Evolutionary conservation across 345 rosid species (phyloP), one percentile per base, ranked within the genome.

Genomic region (Ailanthus altissimus): DNA sequence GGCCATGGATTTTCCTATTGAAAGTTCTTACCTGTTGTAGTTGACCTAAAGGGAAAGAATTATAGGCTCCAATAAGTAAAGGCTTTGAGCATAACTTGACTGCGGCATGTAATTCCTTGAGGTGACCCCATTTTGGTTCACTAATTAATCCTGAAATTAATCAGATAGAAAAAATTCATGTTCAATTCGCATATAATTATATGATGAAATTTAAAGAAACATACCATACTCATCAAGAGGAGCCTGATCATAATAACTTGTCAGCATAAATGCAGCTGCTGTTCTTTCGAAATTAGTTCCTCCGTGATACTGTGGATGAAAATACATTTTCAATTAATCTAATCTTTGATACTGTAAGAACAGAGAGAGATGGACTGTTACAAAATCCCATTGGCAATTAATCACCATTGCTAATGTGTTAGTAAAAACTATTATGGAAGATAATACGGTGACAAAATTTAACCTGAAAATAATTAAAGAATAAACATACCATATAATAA

Each of bases 401-500:
- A 32, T 32, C 38, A 32, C 38, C 38, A 32, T 32, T 32, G 38
- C 38, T 32, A 3, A 32, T 32, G 3, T 32, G 38, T 32, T 32
- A 32, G 2, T 32, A 32, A 32, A 32, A 32, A 32, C 38, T 3
- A 32, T 32, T 32, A 32, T 3, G 38, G 3, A 32, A 1, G 38
- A 32, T 1, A 32, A 32, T 32, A 32, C 38, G 3, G 38, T 32
- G 38, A 32, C 1, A 32, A 32, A 32, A 3, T 32, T 32, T 32
- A 32, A 3, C 38, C 38, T 32, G 38, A 32, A 32, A 32, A 32
- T 32, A 32, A 32, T 3, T 3, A 3, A 32, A 32, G 38, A 32
- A 32, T 32, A 32, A 32, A 32, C 38, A 32, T 88, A 90, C 98
- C 98, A 92, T 93, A 81, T 93, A 93, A 75, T 93, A 92, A 78